These are phyloP conservation scores for Gamarada debralockiae DNA, from an alignment of 495 filamentous ascomycete genomes.

Conservation along the genomic window DNA sequence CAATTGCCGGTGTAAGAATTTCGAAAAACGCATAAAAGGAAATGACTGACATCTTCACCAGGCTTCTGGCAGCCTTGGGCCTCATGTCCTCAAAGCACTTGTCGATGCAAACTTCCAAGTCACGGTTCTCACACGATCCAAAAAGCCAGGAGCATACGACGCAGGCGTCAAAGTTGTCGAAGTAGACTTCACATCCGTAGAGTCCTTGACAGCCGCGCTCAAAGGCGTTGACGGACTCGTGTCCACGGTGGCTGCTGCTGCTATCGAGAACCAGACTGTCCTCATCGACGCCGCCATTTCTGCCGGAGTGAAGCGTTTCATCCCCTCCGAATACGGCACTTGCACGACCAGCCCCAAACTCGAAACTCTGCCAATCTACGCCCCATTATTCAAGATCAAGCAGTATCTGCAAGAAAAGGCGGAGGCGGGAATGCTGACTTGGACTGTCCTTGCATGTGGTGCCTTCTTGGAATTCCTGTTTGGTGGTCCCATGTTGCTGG, in stretches of 20 bases:
- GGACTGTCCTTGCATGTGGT: conserved; percentile 17
- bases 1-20: conserved; percentile 13
- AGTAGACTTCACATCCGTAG: conserved; percentile 52
- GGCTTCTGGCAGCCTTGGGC: conserved; percentile 18
- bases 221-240: conserved; percentile 54
- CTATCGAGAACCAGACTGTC: conserved; percentile 35
- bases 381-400: conserved; percentile 14
- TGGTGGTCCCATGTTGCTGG: conserved; percentile 8
- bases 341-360: conserved; percentile 9
- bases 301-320: conserved; percentile 55
- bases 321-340: conserved; percentile 53
- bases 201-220: conserved; percentile 46
- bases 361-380: conserved; percentile 5
- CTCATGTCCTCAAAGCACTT: conserved; percentile 16
- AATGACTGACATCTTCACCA: conserved; percentile 11
- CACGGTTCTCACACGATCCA: conserved; percentile 15
- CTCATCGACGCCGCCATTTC: conserved; percentile 59
- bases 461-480: conserved; percentile 19
- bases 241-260: conserved; percentile 39
- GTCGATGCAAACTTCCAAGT: conserved; percentile 12
- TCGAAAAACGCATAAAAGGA: conserved; percentile 5
- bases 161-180: conserved; percentile 31
- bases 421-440: conserved; percentile 16
- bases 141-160: conserved; percentile 1
- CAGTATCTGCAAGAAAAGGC: conserved; percentile 16